phyloP scores from a whole-genome alignment of 805 yeast species.

The Phaffomyces opuntiae region DNA sequence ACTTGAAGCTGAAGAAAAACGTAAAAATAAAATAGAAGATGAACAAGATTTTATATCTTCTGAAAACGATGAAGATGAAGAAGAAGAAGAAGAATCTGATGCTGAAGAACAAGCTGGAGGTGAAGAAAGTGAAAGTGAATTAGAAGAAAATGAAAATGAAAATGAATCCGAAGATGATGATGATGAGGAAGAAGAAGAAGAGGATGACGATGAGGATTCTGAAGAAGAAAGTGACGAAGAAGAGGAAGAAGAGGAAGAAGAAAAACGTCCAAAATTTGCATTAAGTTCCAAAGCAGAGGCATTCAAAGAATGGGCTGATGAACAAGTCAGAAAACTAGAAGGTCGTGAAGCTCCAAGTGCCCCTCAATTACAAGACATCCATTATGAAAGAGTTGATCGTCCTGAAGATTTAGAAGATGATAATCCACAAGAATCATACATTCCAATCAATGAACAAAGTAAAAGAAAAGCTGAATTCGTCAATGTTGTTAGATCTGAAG shows the following conservation, averaged over 20 bases:
- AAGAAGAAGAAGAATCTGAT: constrained; percentile 15
- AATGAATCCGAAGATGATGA: constrained; percentile 21
- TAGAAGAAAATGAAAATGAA: constrained; percentile 1
- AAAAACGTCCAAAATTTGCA: constrained; percentile 31
- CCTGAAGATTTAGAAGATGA: constrained; percentile 65
- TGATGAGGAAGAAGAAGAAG: constrained; percentile 18
- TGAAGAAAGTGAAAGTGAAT: constrained; percentile 24
- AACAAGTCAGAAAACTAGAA: constrained; percentile 56
- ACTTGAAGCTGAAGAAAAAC: constrained; percentile 40
- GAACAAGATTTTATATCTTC: constrained; percentile 50
- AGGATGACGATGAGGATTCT: constrained; percentile 20
- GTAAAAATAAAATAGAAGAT: constrained; percentile 43
- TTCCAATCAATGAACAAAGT: constrained; percentile 47
- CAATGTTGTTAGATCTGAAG: constrained; percentile 55
- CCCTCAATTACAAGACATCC: constrained; percentile 25
- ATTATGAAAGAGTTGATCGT: constrained; percentile 50
- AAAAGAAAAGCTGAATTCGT: constrained; percentile 61
- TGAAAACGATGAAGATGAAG: constrained; percentile 22
- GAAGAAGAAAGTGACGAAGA: constrained; percentile 24
- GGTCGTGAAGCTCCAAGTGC: constrained; percentile 50
- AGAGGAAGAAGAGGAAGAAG: constrained; percentile 25
- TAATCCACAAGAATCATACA: constrained; percentile 52
- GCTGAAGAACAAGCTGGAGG: constrained; percentile 6
- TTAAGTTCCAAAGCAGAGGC: constrained; percentile 47
- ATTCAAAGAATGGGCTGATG: constrained; percentile 87